Evolutionary conservation across 805 yeast genomes (phyloP).

Genomic region (Candida morakotiae): DNA sequence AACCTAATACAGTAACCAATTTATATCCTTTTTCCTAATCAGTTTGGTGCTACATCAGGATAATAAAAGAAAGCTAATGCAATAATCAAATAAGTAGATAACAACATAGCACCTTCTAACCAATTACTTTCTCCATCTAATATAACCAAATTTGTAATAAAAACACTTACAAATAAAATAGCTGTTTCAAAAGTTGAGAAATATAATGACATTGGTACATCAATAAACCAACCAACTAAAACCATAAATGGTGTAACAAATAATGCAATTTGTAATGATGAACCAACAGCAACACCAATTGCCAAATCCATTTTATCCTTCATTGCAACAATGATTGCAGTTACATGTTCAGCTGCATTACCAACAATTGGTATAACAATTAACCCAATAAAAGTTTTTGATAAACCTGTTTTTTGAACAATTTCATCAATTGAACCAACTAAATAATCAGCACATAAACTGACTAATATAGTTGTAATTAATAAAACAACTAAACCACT

Average conservation of each 20-base stretch:
- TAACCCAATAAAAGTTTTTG: constrained; percentile 93
- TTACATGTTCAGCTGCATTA: constrained; percentile 97
- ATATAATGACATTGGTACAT: constrained; percentile 87
- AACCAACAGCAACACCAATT: constrained; percentile 93
- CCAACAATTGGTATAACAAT: constrained; percentile 95
- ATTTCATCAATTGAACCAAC: constrained; percentile 92
- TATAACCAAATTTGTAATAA: constrained; percentile 80
- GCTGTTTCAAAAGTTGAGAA: constrained; percentile 94
- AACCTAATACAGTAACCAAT: no score
- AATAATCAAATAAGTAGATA: constrained; percentile 80
- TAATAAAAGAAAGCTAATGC: constrained; percentile 88
- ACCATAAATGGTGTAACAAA: constrained; percentile 96
- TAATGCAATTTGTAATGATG: constrained; percentile 90
- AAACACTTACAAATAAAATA: constrained; percentile 83
- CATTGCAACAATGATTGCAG: constrained; percentile 91
- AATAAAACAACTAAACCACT: constrained; percentile 57
- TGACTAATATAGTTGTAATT: constrained; percentile 70
- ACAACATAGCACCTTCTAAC: constrained; percentile 92
- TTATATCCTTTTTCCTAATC: no score
- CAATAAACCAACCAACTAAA: constrained; percentile 85
- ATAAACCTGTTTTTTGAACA: constrained; percentile 77
- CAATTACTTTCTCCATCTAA: constrained; percentile 95
- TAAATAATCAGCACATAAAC: constrained; percentile 87
- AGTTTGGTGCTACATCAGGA: constrained; percentile 47
- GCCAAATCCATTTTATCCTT: constrained; percentile 98